Base-by-base conservation (phyloP, 192 early-diverging fungal genomes). In the Gamsiella multidivaricata region DNA sequence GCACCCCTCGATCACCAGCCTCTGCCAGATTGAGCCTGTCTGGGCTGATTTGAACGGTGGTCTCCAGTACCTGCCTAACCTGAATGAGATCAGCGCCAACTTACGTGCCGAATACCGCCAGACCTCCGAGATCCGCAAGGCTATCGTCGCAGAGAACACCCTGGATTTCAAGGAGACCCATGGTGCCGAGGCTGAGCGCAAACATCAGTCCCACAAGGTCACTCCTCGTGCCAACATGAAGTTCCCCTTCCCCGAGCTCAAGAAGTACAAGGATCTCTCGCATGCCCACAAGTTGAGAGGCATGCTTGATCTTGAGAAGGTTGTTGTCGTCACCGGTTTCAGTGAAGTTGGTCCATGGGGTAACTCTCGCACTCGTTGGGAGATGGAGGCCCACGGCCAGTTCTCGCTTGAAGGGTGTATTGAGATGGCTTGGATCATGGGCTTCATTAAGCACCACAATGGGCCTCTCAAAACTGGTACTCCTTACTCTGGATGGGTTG, bases 361-460 rank as follows among this genome's bases (percentile, higher is more conserved):
- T 68, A 91, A 93, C 50, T 85, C 91, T 17, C 86, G 95, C 64
- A 98, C 95, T 55, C 93, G 96, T 60, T 98, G 96, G 96, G 95
- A 98, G 79, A 94, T 98, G 88, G 96, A 98, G 82, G 89, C 94
- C 43, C 82, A 87, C 54, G 94, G 95, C 65, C 88, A 94, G 79
- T 91, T 95, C 84, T 94, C 92, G 33, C 85, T 95, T 33, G 91
- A 94, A 59, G 94, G 96, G 18, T 95, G 93, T 79, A 95, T 98
- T 69, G 96, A 98, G 81, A 91, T 98, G 90, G 94, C 96, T 9
- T 96, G 96, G 94, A 93, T 98, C 82, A 96, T 98, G 96, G 94
- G 94, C 45, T 91, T 91, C 62, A 95, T 98, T 83, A 93, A 90
- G 79, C 94, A 93, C 72, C 89, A 90, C 79, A 91, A 91, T 61